Conservation (phyloP, 1,139 yeast genomes). For the Blastobotrys petasosporus region DNA sequence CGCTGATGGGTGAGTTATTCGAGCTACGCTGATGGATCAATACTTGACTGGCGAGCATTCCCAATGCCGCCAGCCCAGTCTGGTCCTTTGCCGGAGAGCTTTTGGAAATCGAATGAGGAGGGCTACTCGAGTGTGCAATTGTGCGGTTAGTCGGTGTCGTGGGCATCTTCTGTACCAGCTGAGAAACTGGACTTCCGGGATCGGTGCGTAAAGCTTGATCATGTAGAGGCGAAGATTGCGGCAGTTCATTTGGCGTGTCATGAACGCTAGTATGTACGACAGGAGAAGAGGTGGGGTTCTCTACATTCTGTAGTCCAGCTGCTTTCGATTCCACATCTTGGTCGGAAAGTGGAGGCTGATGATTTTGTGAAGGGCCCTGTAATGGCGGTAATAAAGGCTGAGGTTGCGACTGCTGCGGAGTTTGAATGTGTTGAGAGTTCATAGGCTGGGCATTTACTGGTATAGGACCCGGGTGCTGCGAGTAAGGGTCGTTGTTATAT, state of each 20-base stretch:
- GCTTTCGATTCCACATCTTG: not conserved
- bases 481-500: too few relatives aligned
- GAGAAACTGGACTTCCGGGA: too few relatives aligned
- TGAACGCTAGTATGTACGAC: too few relatives aligned
- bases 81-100: not conserved
- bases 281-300: too few relatives aligned
- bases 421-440: conserved; percentile 1
- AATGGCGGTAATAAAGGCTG: conserved; percentile 1
- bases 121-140: too few relatives aligned
- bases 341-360: conserved; percentile 8
- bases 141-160: too few relatives aligned
- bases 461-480: not conserved
- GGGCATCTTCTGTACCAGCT: too few relatives aligned
- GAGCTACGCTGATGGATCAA: conserved; percentile 19
- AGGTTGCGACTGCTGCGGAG: conserved; percentile 6
- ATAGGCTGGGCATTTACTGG: not conserved
- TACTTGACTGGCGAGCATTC: conserved; percentile 34
- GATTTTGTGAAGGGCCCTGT: conserved; percentile 5
- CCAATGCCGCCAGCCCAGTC: conserved; percentile 29
- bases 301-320: too few relatives aligned
- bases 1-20: not conserved
- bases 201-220: not conserved
- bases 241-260: too few relatives aligned
- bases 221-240: not conserved
- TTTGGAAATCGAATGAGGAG: too few relatives aligned